phyloP scores from a whole-genome alignment of 345 rosid genomes.

The Melaleuca alternifolia region DNA sequence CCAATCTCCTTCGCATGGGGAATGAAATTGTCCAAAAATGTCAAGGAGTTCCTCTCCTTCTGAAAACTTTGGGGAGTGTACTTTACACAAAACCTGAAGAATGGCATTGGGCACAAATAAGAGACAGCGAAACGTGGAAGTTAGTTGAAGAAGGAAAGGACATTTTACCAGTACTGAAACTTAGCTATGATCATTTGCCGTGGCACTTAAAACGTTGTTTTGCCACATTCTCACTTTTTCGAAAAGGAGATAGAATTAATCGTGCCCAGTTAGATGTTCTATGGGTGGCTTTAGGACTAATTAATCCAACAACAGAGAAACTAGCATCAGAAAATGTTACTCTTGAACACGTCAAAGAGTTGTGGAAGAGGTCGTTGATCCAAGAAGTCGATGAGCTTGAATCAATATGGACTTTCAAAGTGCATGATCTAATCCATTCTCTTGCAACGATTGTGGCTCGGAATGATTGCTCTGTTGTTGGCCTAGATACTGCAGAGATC shows the following conservation, averaged over 20 bases:
- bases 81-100: fast-evolving
- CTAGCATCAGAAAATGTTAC: background rate
- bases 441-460: background rate
- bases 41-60: background rate
- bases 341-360: background rate
- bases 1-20: background rate
- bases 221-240: background rate
- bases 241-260: fast-evolving
- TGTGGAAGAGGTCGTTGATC: background rate
- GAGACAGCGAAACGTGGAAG: background rate
- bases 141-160: background rate
- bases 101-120: background rate
- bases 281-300: background rate
- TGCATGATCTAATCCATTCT: background rate
- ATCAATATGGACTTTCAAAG: fast-evolving
- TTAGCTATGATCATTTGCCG: background rate
- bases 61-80: background rate
- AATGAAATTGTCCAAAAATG: background rate
- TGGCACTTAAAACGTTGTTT: background rate
- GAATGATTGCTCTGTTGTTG: fast-evolving
- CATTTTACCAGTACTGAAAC: background rate
- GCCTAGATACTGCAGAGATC: background rate
- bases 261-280: fast-evolving
- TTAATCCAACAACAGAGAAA: background rate
- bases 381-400: background rate